Conservation (phyloP, 805 yeast species). For the Saturnispora quitensis region DNA sequence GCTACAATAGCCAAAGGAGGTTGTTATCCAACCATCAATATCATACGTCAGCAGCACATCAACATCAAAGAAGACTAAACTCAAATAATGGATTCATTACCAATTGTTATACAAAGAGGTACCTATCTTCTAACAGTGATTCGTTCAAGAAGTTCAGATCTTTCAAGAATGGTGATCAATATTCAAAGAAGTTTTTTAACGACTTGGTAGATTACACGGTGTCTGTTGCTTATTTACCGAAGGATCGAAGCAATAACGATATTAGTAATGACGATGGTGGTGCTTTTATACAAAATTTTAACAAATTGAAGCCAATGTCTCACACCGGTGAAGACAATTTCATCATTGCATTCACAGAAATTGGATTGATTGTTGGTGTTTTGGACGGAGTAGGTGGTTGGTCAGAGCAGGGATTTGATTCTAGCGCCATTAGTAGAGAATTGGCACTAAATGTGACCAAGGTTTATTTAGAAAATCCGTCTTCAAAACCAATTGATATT, state of each 20-base stretch:
- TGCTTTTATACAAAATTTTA: constrained; percentile 20
- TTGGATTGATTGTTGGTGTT: constrained; percentile 57
- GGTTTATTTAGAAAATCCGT: constrained; percentile 20
- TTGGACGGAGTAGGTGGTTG: constrained; percentile 99
- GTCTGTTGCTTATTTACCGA: constrained; percentile 68
- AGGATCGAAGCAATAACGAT: constrained; percentile 43
- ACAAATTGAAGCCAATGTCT: constrained; percentile 29
- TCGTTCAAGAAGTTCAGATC: constrained; percentile 19
- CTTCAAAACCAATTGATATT: constrained; percentile 36
- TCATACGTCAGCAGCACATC: not conserved
- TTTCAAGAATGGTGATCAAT: constrained; percentile 23
- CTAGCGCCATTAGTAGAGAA: constrained; percentile 78
- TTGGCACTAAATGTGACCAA: constrained; percentile 50
- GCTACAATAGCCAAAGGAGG: not conserved
- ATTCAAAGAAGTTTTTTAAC: constrained; percentile 19
- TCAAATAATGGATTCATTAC: not conserved
- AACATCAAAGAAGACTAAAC: not conserved
- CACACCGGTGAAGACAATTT: constrained; percentile 76
- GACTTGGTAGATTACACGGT: constrained; percentile 37
- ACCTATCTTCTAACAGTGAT: constrained; percentile 12
- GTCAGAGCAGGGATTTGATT: constrained; percentile 86
- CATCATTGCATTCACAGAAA: constrained; percentile 40
- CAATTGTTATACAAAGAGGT: not conserved
- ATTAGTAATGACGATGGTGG: constrained; percentile 19
- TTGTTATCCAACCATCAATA: not conserved